Evolutionary conservation across 1,284 basidiomycete species (phyloP).

Genomic region (Austroboletus olivaceoglutinosus): DNA sequence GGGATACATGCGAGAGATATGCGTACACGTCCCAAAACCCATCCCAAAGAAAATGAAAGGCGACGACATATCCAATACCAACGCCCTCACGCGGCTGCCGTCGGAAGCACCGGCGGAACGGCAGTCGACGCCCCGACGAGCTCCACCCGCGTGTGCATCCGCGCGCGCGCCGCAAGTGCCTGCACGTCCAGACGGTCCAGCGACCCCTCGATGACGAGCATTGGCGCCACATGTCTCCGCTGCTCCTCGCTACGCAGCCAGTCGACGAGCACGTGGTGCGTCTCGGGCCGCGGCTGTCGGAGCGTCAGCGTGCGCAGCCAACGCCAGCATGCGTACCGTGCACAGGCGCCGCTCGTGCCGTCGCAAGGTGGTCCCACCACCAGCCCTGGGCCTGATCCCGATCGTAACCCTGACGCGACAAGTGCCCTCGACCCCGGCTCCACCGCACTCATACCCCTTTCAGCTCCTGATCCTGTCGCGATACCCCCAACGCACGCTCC

Average conservation of each 20-base stretch:
- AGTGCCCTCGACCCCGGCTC: not conserved
- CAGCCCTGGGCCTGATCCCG: not conserved
- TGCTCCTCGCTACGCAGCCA: constrained; percentile 22
- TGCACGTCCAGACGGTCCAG: constrained; percentile 17
- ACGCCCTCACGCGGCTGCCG: not conserved
- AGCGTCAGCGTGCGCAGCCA: constrained; percentile 19
- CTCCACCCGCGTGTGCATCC: constrained; percentile 17
- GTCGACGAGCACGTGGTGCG: constrained; percentile 17
- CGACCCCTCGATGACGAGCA: constrained; percentile 17
- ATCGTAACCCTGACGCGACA: not conserved
- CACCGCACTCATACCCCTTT: not conserved
- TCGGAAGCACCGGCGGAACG: not conserved
- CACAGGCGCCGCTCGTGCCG: not conserved
- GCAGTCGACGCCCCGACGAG: constrained; percentile 5
- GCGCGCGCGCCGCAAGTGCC: constrained; percentile 15
- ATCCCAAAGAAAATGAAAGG: too few species aligned
- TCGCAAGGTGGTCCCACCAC: not conserved
- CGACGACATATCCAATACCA: too few species aligned
- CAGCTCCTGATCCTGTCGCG: not conserved
- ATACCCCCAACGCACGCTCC: constrained; percentile 5
- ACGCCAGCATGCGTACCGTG: constrained; percentile 16
- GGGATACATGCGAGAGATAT: too few species aligned
- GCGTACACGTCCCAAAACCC: too few species aligned
- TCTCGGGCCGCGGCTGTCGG: constrained; percentile 24
- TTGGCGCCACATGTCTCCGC: constrained; percentile 11